Evolutionary conservation across 2,329 filamentous ascomycete species (phyloP), one percentile per base, ranked within the genome.

Genomic region (Fusarium sulawesiense): DNA sequence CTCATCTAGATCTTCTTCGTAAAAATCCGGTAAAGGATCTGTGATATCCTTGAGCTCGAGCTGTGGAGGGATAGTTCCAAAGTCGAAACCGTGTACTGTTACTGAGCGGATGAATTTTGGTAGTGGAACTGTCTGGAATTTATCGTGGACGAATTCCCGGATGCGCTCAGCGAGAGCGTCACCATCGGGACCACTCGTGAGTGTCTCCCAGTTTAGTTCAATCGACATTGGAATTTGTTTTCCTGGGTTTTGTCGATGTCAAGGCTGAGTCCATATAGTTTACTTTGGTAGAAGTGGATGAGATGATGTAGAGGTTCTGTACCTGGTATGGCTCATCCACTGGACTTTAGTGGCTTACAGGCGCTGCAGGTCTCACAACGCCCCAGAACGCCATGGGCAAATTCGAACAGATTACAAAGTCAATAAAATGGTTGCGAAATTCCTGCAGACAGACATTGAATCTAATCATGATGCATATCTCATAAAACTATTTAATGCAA

Each of bases 71-170:
- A 95, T 89, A 29, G 85, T 89, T 49, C 96, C 96, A 79, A 99
- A 98, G 70, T 95, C 91, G 81, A 99, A 99, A 66, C 93, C 91
- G 79, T 98, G 94, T 42, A 98, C 94, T 57, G 93, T 92, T 74
- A 99, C 96, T 27, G 94, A 96, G 77, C 96, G 94, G 81, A 99
- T 98, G 86, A 99, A 98, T 76, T 94, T 92, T 63, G 96, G 96
- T 48, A 99, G 87, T 27, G 92, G 88, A 69, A 98, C 91, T 66
- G 93, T 90, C 82, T 99, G 96, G 81, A 99, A 99, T 77, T 94
- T 96, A 78, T 93, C 91, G 82, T 99, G 93, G 75, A 99, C 92
- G 82, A 99, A 99, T 76, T 91, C 90, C 71, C 95, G 92, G 80
- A 99, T 97, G 68, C 87, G 88, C 78, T 94, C 91, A 50, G 95